These are phyloP conservation scores for Globisporangium okanoganense DNA, from an alignment of 352 stramenopile genomes.

Conservation along the genomic window DNA sequence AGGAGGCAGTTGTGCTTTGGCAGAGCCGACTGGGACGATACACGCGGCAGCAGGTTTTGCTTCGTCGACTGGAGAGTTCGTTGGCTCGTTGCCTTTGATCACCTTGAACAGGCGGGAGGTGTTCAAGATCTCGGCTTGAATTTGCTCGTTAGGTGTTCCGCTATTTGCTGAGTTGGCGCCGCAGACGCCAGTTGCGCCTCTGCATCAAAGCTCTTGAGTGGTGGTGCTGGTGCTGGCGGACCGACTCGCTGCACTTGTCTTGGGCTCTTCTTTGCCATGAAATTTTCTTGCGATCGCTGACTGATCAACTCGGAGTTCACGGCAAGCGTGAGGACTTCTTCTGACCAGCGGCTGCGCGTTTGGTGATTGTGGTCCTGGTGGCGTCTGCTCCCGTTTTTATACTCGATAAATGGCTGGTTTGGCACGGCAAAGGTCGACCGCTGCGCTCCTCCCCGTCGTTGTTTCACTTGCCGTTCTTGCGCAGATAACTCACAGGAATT, in stretches of 20 bases:
- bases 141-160: too few species aligned
- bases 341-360: neutral
- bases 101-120: too few species aligned
- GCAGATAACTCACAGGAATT: too few species aligned
- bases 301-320: neutral
- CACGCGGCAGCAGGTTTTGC: too few species aligned
- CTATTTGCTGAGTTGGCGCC: neutral
- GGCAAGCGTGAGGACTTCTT: neutral
- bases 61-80: too few species aligned
- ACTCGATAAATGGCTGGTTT: neutral
- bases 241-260: neutral
- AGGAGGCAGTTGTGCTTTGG: too few species aligned
- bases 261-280: neutral
- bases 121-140: too few species aligned
- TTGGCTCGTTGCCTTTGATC: too few species aligned
- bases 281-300: neutral
- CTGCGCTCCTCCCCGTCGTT: neutral
- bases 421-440: neutral
- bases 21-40: too few species aligned
- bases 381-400: neutral
- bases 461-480: neutral
- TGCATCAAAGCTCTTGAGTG: neutral
- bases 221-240: neutral
- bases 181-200: neutral
- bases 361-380: too few species aligned